Base-by-base conservation (phyloP, 345 rosid species). In the Capsella bursapastoris region DNA sequence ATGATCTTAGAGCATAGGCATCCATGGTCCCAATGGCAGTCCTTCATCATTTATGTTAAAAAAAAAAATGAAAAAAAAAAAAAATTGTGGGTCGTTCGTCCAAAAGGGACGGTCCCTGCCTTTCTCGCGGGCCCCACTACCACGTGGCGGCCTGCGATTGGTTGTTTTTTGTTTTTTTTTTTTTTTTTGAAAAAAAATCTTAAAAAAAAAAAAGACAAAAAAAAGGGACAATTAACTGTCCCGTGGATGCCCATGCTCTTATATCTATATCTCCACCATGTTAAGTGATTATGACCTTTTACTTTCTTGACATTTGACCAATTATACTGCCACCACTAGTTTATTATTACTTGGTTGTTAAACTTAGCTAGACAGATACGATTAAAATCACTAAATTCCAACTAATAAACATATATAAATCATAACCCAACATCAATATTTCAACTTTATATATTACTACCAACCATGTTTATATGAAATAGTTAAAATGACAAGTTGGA, bases 401-500 rank as follows among this genome's bases (percentile, higher is more conserved):
- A 50, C 47, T 18, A 25, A 34, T 44, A 10, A 27, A 64, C 13
- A 8, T 27, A 3, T 25, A 22, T 25, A 43, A 62, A 41, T 13
- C 1, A 41, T 41, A 27, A 5, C 22, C 37, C 51, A 27, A 16
- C 28, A 15, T 58, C 29, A 57, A 35, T 35, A 58, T 9, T 15
- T 57, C 2, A 35, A 37, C 29, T 58, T 16, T 35, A 8, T 16
- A 34, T 34, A 34, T 8, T 34, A 34, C 8, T 34, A 37, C n/a
- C 16, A 58, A 9, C n/a, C 37, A 18, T 22, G 10, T 35, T 35
- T 7, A 1, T n/a, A 32, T 9, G 32, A 57, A 32, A 7, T 57
- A 35, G 44, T 57, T 35, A 57, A 57, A 35, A 35, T 34, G 13
- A 67, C 28, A 28, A 52, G 13, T 52, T 67, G 7, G 34, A 68